These are phyloP conservation scores for Trichosporon sp. DNA, from an alignment of 1,284 basidiomycete genomes.

Conservation along the genomic window DNA sequence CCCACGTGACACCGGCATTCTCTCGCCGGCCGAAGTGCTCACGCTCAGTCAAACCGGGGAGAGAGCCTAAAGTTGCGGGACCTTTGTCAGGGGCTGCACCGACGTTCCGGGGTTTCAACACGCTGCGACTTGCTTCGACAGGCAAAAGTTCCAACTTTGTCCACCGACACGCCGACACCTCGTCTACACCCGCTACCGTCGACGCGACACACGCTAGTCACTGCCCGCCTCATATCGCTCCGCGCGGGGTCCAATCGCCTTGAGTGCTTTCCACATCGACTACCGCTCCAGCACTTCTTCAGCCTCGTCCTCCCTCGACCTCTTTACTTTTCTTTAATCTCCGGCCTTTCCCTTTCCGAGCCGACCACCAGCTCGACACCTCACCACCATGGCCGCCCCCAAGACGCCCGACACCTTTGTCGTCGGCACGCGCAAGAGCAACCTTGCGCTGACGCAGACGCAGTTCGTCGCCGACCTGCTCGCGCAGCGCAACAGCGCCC, in stretches of 20 bases:
- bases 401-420: constrained; percentile 42
- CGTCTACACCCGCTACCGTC: background rate
- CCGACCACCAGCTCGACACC: background rate
- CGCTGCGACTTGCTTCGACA: background rate
- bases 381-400: background rate
- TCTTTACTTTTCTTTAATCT: background rate
- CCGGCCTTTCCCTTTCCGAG: no score
- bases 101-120: constrained; percentile 2
- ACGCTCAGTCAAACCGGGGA: background rate
- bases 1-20: background rate
- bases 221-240: background rate
- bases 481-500: constrained; percentile 51
- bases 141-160: background rate
- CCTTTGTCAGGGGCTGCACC: background rate
- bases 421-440: constrained; percentile 77
- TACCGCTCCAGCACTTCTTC: background rate
- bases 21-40: background rate
- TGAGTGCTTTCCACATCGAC: background rate
- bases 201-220: background rate
- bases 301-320: background rate
- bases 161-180: no score
- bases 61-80: constrained; percentile 5
- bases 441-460: constrained; percentile 82
- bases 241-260: background rate
- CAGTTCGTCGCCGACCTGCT: constrained; percentile 65